Percentiles rank a stretch among this genome's conserved stretches.
These are phyloP conservation scores for Wickerhamiella domercqiae DNA, from an alignment of 805 yeast genomes.

Conservation along the genomic window DNA sequence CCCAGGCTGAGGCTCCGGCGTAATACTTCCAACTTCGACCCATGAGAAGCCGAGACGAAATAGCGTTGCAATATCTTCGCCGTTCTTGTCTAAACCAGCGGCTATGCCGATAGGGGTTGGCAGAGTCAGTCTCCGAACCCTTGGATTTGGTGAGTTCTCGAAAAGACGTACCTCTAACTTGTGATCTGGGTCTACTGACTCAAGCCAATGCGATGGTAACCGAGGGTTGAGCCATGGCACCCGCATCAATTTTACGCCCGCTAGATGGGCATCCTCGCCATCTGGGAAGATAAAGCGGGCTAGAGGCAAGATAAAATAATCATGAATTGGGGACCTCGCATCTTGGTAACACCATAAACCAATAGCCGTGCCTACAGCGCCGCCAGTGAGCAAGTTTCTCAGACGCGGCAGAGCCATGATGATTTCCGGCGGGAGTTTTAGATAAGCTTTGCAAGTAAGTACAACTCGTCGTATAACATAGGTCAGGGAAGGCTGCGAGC, in stretches of 20 bases:
- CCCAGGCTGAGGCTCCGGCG: constrained; percentile 88
- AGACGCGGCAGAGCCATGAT: constrained; percentile 4
- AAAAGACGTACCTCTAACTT: constrained; percentile 20
- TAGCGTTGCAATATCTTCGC: constrained; percentile 73
- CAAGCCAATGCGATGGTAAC: constrained; percentile 19
- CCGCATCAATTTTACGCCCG: constrained; percentile 58
- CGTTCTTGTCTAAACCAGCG: constrained; percentile 92
- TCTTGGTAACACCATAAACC: constrained; percentile 48
- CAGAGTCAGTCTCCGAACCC: constrained; percentile 27
- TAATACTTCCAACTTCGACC: constrained; percentile 85
- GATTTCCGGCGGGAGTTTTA: not conserved
- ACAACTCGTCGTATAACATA: no score
- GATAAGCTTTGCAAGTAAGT: no score
- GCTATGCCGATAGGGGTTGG: constrained; percentile 81
- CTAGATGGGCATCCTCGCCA: constrained; percentile 74
- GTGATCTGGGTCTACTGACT: constrained; percentile 19
- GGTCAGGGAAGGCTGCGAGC: no score
- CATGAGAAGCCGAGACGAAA: constrained; percentile 70
- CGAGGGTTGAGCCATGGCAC: constrained; percentile 23
- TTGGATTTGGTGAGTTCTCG: constrained; percentile 14
- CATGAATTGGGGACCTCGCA: constrained; percentile 70
- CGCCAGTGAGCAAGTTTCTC: constrained; percentile 11
- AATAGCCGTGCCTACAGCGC: constrained; percentile 14
- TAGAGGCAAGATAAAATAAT: constrained; percentile 65
- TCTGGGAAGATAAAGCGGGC: constrained; percentile 46